Evolutionary conservation across 257 asterid genomes (phyloP).

Genomic region (Forsythia suspensa): DNA sequence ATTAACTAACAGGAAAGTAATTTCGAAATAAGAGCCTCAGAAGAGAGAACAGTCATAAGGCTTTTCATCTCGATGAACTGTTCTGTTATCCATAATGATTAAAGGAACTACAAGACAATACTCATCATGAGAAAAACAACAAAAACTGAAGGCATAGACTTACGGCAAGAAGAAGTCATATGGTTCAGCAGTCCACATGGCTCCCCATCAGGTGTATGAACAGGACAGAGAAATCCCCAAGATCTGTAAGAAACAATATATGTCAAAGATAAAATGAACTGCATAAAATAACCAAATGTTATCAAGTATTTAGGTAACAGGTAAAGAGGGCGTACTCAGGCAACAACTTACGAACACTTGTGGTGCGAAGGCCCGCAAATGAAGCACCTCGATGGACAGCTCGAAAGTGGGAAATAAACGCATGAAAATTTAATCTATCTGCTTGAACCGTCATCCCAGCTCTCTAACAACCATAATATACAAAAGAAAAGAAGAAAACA

Average conservation of each 20-base stretch:
- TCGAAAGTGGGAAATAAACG: slow-evolving; percentile 91
- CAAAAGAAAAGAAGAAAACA: slow-evolving; percentile 19
- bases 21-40: background rate
- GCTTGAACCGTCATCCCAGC: slow-evolving; percentile 96
- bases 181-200: slow-evolving; percentile 97
- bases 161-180: slow-evolving; percentile 94
- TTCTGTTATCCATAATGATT: background rate
- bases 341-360: slow-evolving; percentile 93
- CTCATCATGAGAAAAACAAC: background rate
- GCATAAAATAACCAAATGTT: slow-evolving; percentile 1
- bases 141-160: slow-evolving; percentile 35
- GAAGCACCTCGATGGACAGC: slow-evolving; percentile 97
- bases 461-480: slow-evolving; percentile 48
- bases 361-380: slow-evolving; percentile 97
- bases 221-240: slow-evolving; percentile 99
- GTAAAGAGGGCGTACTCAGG: slow-evolving; percentile 77
- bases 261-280: slow-evolving; percentile 13
- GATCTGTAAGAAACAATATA: slow-evolving; percentile 48
- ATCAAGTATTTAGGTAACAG: slow-evolving; percentile 5
- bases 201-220: slow-evolving; percentile 99
- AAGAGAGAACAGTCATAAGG: background rate
- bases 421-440: slow-evolving; percentile 84
- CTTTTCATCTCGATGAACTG: background rate
- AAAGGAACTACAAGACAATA: background rate
- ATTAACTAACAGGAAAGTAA: background rate